Percentiles rank a stretch among this genome's conserved stretches.
Evolutionary conservation across 164 flowering plant species (phyloP).

Genomic region (Kalanchoe fedtschenkoi): DNA sequence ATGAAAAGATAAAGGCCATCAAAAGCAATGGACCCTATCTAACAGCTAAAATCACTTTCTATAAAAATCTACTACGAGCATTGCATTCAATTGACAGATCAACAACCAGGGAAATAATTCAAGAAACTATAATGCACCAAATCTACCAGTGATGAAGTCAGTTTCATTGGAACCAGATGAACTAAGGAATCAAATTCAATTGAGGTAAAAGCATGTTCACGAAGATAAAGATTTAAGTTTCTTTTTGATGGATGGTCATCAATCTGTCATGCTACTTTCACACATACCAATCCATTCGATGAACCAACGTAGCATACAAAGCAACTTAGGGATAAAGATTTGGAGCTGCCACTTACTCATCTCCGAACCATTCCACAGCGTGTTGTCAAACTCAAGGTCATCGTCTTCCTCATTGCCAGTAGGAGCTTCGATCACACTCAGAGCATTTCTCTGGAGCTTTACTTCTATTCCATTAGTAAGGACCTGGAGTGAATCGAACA

Average conservation of each 20-base stretch:
- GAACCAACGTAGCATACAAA: too few species aligned
- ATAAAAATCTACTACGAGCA: not conserved
- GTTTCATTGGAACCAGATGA: not conserved
- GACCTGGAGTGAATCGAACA: slow-evolving; percentile 61
- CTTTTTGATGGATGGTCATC: too few species aligned
- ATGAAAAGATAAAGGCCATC: slow-evolving; percentile 21
- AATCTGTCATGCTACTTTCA: too few species aligned
- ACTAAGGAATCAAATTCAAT: not conserved
- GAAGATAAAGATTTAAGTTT: too few species aligned
- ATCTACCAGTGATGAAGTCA: not conserved
- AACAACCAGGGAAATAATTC: slow-evolving; percentile 1
- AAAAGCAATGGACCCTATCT: slow-evolving; percentile 34
- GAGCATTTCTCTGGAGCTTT: slow-evolving; percentile 93
- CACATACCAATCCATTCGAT: too few species aligned
- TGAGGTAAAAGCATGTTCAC: too few species aligned
- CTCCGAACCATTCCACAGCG: slow-evolving; percentile 68
- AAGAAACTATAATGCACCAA: not conserved
- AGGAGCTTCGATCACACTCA: slow-evolving; percentile 88
- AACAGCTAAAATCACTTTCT: slow-evolving; percentile 19
- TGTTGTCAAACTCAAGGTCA: slow-evolving; percentile 65
- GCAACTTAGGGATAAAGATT: not conserved
- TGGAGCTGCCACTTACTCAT: slow-evolving; percentile 30
- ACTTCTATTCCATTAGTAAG: slow-evolving; percentile 96
- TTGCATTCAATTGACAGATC: not conserved
- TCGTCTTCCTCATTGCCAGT: slow-evolving; percentile 87